A percentile compares a stretch with the other conserved stretches of the same genome.
Conservation (phyloP, 108 stramenopile genomes). For the Nitzschia sp. region DNA sequence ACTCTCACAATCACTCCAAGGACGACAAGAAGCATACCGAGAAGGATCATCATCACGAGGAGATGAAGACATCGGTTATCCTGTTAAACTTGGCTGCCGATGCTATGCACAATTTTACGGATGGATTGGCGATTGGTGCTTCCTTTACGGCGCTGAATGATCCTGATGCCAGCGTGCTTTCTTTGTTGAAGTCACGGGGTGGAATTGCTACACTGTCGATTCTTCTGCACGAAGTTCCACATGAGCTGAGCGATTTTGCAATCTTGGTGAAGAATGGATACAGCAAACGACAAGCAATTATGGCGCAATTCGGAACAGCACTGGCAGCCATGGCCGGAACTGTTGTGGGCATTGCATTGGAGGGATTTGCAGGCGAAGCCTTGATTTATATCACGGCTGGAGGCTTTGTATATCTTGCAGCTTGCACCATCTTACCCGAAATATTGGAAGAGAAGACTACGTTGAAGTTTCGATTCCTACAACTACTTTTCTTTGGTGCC, state of each 20-base stretch:
- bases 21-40: slow-evolving; percentile 8
- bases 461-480: slow-evolving; percentile 47
- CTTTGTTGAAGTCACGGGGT: slow-evolving; percentile 62
- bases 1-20: slow-evolving; percentile 34
- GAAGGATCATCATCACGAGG: slow-evolving; percentile 4
- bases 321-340: slow-evolving; percentile 84
- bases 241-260: slow-evolving; percentile 89
- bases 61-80: slow-evolving; percentile 37
- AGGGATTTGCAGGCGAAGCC: slow-evolving; percentile 48
- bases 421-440: slow-evolving; percentile 76
- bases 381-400: slow-evolving; percentile 79
- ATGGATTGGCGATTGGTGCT: slow-evolving; percentile 83
- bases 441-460: slow-evolving; percentile 55
- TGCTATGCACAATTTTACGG: slow-evolving; percentile 80
- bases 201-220: slow-evolving; percentile 79
- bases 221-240: slow-evolving; percentile 91
- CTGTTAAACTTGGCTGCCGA: slow-evolving; percentile 85
- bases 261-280: slow-evolving; percentile 79
- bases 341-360: slow-evolving; percentile 55
- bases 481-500: slow-evolving; percentile 52
- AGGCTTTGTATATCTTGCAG: slow-evolving; percentile 88
- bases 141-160: slow-evolving; percentile 57
- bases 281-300: slow-evolving; percentile 73
- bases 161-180: slow-evolving; percentile 28
- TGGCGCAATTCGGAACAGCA: slow-evolving; percentile 84